phyloP scores from a whole-genome alignment of 2,329 filamentous ascomycete genomes.

The Calonectria montana region DNA sequence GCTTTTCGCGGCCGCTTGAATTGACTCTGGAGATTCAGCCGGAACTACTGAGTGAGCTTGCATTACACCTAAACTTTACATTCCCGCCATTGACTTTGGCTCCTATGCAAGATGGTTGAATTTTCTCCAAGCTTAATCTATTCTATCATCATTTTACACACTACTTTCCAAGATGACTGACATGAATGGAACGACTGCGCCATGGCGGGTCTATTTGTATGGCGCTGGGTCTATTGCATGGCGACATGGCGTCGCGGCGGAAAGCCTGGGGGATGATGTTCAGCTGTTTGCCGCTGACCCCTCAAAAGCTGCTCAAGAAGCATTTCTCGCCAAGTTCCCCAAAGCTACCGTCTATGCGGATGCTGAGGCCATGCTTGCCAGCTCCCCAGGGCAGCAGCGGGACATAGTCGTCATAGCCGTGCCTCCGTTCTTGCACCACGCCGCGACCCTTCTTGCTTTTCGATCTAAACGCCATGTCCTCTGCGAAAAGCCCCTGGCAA shows the following conservation, averaged over 20 bases:
- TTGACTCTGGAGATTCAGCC: background rate
- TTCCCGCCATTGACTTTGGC: background rate
- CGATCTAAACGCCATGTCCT: conserved; percentile 23
- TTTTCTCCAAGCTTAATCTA: background rate
- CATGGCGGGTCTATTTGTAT: conserved; percentile 23
- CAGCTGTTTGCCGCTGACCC: conserved; percentile 26
- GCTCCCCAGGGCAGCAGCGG: conserved; percentile 10
- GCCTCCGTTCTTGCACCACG: conserved; percentile 25
- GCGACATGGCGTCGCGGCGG: conserved; percentile 22
- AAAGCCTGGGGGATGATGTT: conserved; percentile 8
- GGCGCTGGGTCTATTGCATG: conserved; percentile 27
- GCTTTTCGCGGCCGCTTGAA: background rate
- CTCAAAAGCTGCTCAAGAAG: conserved; percentile 16
- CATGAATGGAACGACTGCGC: background rate
- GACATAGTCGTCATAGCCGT: conserved; percentile 29
- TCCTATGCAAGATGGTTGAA: background rate
- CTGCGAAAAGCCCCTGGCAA: conserved; percentile 28
- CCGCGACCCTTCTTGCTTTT: conserved; percentile 21
- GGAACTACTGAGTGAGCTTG: background rate
- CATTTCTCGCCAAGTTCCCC: conserved; percentile 20
- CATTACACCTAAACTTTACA: background rate
- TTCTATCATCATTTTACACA: background rate
- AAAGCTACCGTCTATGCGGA: conserved; percentile 20
- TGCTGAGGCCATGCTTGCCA: conserved; percentile 20
- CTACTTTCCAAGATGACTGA: conserved; percentile 9